Percentiles rank a stretch among this genome's conserved stretches.
These are phyloP conservation scores for Luffa acutangula DNA, from an alignment of 306 rosid genomes.

Conservation along the genomic window DNA sequence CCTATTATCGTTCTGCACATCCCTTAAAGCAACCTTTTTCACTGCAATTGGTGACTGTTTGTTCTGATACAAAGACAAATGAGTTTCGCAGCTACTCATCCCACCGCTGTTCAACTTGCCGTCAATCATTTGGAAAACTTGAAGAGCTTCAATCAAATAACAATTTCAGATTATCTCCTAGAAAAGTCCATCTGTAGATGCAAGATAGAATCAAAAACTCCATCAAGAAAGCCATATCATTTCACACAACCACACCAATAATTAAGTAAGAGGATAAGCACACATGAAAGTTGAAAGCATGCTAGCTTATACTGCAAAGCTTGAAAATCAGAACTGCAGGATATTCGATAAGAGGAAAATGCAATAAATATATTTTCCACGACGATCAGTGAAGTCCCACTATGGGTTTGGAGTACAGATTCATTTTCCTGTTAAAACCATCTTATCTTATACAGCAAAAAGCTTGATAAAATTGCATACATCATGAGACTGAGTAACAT, in stretches of 20 bases:
- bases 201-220: background rate
- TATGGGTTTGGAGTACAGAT: background rate
- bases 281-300: background rate
- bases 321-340: background rate
- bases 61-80: conserved; percentile 12
- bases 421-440: background rate
- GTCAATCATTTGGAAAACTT: conserved; percentile 13
- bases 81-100: conserved; percentile 7
- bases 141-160: background rate
- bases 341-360: background rate
- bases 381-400: background rate
- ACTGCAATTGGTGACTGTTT: conserved; percentile 20
- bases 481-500: background rate
- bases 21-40: conserved; percentile 27
- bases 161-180: background rate
- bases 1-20: conserved; percentile 31
- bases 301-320: background rate
- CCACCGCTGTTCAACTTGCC: conserved; percentile 6
- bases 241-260: background rate
- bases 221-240: background rate
- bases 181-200: background rate
- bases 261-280: background rate
- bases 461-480: background rate
- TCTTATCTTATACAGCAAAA: background rate
- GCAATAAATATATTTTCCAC: background rate